A percentile compares a stretch with the other conserved stretches of the same genome.
These are phyloP conservation scores for Tylopilus balloui DNA, from an alignment of 768 basidiomycete genomes.

Conservation along the genomic window DNA sequence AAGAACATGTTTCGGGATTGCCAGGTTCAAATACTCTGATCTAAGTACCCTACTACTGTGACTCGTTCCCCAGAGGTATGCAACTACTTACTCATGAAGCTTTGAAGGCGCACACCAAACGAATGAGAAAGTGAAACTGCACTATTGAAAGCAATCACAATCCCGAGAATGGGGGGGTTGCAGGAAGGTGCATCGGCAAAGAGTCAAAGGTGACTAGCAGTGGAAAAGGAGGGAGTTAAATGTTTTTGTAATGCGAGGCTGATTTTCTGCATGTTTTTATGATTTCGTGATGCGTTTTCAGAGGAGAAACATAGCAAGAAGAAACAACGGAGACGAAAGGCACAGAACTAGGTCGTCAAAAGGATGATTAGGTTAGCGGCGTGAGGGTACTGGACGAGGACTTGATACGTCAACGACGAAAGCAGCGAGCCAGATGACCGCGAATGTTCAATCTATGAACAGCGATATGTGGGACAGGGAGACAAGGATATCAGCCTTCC, in stretches of 20 bases:
- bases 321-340: conserved; percentile 35
- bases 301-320: conserved; percentile 37
- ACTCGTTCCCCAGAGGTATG: conserved; percentile 15
- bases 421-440: conserved; percentile 25
- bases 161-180: conserved; percentile 3
- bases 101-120: conserved; percentile 18
- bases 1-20: conserved; percentile 2
- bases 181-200: conserved; percentile 4
- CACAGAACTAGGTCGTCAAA: conserved; percentile 36
- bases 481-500: conserved; percentile 29
- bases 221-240: conserved; percentile 34
- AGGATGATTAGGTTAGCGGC: conserved; percentile 33
- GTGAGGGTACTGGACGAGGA: conserved; percentile 30
- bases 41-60: conserved; percentile 18
- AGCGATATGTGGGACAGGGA: conserved; percentile 25
- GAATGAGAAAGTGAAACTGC: conserved; percentile 22
- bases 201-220: conserved; percentile 16
- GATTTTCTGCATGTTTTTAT: conserved; percentile 37
- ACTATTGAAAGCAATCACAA: conserved; percentile 25
- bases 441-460: conserved; percentile 38
- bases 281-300: conserved; percentile 30
- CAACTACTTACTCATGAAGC: conserved; percentile 49
- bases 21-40: conserved; percentile 16
- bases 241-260: conserved; percentile 48
- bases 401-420: conserved; percentile 30